Conservation (phyloP, 768 basidiomycete species). For the Trametes gibbosa region DNA sequence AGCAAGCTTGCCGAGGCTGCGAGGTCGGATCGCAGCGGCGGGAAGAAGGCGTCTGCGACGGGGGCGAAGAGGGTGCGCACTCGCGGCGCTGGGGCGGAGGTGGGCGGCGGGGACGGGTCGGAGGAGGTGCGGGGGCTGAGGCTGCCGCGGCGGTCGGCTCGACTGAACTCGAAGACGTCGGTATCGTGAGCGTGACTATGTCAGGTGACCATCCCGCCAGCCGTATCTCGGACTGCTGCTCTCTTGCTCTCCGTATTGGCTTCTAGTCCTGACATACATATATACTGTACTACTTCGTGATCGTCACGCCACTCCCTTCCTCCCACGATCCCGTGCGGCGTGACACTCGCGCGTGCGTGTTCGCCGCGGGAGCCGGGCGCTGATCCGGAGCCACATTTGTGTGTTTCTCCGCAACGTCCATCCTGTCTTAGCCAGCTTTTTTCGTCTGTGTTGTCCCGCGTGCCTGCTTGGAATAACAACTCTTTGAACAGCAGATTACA, state of each 20-base stretch:
- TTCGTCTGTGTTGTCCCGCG: too few relatives aligned
- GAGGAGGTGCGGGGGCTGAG: not conserved
- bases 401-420: too few relatives aligned
- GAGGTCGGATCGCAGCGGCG: not conserved
- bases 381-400: too few relatives aligned
- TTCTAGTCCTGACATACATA: too few relatives aligned
- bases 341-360: not conserved
- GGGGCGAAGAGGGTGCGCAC: not conserved
- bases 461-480: too few relatives aligned
- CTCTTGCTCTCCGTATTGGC: not conserved
- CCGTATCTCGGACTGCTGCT: too few relatives aligned
- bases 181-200: too few relatives aligned
- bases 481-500: too few relatives aligned
- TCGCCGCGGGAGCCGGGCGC: not conserved
- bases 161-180: not conserved
- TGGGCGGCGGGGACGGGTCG: not conserved
- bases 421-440: too few relatives aligned
- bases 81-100: not conserved
- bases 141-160: not conserved
- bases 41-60: not conserved
- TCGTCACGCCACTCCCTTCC: too few relatives aligned
- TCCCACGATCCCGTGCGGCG: not conserved
- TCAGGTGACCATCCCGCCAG: too few relatives aligned
- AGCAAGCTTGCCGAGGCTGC: not conserved
- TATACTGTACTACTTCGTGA: too few relatives aligned